Base-by-base conservation (phyloP, 2,329 filamentous ascomycete genomes). In the Pestalotiopsis sp. region DNA sequence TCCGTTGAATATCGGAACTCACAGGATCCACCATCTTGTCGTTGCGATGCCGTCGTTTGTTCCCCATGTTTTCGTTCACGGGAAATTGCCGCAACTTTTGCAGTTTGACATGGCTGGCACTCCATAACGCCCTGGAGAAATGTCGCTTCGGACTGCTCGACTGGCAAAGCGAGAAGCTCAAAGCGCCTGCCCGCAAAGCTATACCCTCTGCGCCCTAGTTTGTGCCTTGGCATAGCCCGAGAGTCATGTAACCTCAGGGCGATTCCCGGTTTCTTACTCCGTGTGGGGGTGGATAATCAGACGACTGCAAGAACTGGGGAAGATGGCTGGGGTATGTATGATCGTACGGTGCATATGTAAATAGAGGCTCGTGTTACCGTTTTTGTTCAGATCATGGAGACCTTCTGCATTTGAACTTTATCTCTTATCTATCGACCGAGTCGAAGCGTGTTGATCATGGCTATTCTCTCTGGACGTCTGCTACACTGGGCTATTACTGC, bases 401-500 rank as follows among this genome's bases (percentile, higher is more conserved):
- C 13, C 36, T 39, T 20, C 31, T 20, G 13, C n/a, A 20, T 61
- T 39, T n/a, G n/a, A 61, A 27, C 13, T 12, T 61, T n/a, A 39
- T 39, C 25, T 36, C 17, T n/a, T 36, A 58, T 25, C 14, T 36
- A 20, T 39, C 27, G 13, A 61, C 25, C 9, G 20, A 36, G 45
- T 52, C 17, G 45, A n/a, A 52, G 45, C 45, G 45, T 39, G 27
- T 39, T 36, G 17, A 66, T 14, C n/a, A 66, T 66, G 64, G 23
- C 64, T 38, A 23, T 66, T 56, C 23, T 58, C 23, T 41, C 62
- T 27, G 79, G 80, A 20, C 74, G 73, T 38, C 72, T 77, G n/a
- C 76, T 85, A 17, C 78, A 81, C 65, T 81, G 79, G 78, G 79
- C 79, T 74, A 82, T 79, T 65, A 78, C 76, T 11, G 74, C 74